Percentiles rank a stretch among this genome's conserved stretches.
Evolutionary conservation across 495 filamentous ascomycete species (phyloP).

Genomic region (Neurospora tetraspora): DNA sequence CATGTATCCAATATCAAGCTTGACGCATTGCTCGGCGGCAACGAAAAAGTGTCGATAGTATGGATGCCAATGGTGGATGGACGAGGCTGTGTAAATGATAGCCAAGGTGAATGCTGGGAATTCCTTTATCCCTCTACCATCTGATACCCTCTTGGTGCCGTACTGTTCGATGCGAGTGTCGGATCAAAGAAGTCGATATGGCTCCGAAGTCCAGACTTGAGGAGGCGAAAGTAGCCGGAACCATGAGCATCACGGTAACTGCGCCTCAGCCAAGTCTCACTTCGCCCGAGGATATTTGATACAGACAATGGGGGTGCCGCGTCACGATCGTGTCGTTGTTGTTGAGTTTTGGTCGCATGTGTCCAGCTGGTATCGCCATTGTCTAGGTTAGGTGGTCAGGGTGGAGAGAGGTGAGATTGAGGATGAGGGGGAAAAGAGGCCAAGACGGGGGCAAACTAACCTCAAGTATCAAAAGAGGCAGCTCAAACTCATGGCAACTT

Average conservation of each 20-base stretch:
- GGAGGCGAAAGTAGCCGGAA: neutral
- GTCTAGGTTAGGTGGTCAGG: neutral
- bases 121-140: neutral
- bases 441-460: neutral
- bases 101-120: neutral
- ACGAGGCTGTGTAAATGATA: neutral
- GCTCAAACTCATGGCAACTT: neutral
- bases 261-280: neutral
- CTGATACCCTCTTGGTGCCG: neutral
- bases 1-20: neutral
- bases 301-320: neutral
- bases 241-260: neutral
- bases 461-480: neutral
- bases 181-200: neutral
- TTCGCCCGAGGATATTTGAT: neutral
- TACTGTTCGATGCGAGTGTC: neutral
- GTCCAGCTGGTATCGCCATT: neutral
- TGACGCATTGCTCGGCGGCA: neutral
- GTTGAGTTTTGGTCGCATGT: neutral
- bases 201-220: neutral
- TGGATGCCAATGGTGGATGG: neutral
- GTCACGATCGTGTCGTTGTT: neutral
- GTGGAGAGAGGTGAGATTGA: neutral
- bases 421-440: neutral
- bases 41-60: neutral